A percentile compares a stretch with the other conserved stretches of the same genome.
These are phyloP conservation scores for Rhizopus delemar DNA, from an alignment of 371 early-diverging fungal genomes.

Conservation along the genomic window DNA sequence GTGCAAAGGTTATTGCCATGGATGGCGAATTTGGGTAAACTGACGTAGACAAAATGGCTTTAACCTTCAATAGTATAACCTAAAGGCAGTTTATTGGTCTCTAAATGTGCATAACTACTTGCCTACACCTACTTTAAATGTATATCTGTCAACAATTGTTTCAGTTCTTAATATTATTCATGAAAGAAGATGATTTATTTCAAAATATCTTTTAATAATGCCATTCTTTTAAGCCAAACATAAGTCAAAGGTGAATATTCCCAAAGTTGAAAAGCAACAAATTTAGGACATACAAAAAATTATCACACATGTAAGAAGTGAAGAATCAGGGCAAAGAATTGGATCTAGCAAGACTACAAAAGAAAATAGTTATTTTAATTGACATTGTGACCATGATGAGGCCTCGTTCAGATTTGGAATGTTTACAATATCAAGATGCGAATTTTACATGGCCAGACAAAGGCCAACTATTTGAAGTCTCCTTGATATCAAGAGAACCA, in stretches of 20 bases:
- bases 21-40: conserved; percentile 6
- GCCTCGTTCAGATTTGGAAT: background rate
- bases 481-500: conserved; percentile 1
- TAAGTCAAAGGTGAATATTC: background rate
- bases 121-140: background rate
- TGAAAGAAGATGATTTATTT: background rate
- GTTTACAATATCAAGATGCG: conserved; percentile 1
- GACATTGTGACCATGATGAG: conserved; percentile 1
- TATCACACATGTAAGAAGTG: background rate
- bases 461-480: too few species aligned
- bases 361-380: background rate
- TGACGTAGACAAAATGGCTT: conserved; percentile 1
- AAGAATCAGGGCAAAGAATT: background rate
- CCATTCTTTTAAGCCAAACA: background rate
- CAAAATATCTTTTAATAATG: background rate
- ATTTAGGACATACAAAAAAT: background rate
- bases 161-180: background rate
- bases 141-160: conserved; percentile 1
- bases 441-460: background rate
- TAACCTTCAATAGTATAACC: background rate
- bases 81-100: background rate
- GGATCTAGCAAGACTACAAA: conserved; percentile 1
- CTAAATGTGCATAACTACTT: background rate
- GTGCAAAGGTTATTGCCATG: conserved; percentile 2
- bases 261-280: background rate